Evolutionary conservation across 805 yeast genomes (phyloP), one percentile per base, ranked within the genome.

Genomic region (Kodamaea neixiangensis): DNA sequence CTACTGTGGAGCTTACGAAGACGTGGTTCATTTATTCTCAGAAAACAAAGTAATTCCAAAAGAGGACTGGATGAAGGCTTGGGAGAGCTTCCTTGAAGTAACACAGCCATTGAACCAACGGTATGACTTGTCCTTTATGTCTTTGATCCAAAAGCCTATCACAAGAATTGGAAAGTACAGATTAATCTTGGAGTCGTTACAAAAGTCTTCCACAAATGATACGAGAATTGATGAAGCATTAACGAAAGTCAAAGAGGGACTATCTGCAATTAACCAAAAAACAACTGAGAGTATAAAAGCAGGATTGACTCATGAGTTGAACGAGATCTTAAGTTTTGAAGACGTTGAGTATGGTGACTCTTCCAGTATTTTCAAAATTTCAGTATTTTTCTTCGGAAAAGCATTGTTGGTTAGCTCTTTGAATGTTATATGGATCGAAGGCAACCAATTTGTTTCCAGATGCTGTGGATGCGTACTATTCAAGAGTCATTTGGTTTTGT

Each of bases 71-170:
- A 38, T 59, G 39, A 54, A 58, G 48, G 72, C 75, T 18, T 64
- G 65, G 68, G 65, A 73, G 29, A 59, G 49, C 7, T 73, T 69
- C 48, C 58, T 75, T 7, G 80, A 77, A 54, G 68, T 76, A 1
- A 66, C 77, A 1, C 80, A 79, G 53, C 72, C 75, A 4, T 56
- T 55, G 2, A 57, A 56, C 1, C 67, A 48, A 34, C 55, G 54
- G 2, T 58, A 73, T 58, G 88, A 83, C 60, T 66, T 81, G 21
- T 76, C 86, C 3, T 80, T 83, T 46, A 58, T 63, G 29, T 81
- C 86, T 0, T 68, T 83, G 54, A 63, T 80, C 22, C 83, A 81
- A 56, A 75, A 73, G 62, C 87, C 88, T 2, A 68, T 80, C 9
- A 63, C 76, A 38, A 63, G 87, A 54, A 66, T 79, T 7, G 63